Evolutionary conservation across 352 stramenopile genomes (phyloP).

Genomic region (Nothophytophthora sp.): DNA sequence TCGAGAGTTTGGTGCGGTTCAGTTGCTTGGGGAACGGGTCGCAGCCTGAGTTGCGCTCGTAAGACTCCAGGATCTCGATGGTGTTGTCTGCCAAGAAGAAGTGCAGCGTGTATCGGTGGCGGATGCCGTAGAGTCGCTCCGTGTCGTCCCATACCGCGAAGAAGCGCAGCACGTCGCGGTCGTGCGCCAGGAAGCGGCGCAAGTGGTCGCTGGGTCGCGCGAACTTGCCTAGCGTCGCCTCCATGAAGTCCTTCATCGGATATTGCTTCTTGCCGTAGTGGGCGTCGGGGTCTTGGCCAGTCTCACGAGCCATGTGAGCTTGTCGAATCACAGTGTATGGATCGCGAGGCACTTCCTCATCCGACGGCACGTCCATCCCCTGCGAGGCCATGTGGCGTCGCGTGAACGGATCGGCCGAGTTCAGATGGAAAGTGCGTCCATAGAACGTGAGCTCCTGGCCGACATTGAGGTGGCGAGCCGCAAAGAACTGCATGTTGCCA

Average conservation of each 20-base stretch:
- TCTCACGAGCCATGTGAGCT: conserved; percentile 80
- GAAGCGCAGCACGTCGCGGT: conserved; percentile 87
- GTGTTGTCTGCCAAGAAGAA: conserved; percentile 91
- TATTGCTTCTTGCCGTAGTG: conserved; percentile 82
- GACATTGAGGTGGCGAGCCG: conserved; percentile 53
- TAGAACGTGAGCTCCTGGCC: conserved; percentile 78
- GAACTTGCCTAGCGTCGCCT: conserved; percentile 77
- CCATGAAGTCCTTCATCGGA: conserved; percentile 86
- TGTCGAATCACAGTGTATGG: conserved; percentile 78
- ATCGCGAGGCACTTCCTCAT: conserved; percentile 76
- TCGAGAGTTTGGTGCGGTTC: conserved; percentile 59
- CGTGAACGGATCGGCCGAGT: conserved; percentile 78
- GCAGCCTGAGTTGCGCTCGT: conserved; percentile 76
- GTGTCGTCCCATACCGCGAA: conserved; percentile 85
- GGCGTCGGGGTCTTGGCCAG: conserved; percentile 62
- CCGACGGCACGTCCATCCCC: conserved; percentile 39
- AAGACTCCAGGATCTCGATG: conserved; percentile 88
- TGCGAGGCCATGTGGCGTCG: conserved; percentile 55
- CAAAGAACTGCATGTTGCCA: conserved; percentile 50
- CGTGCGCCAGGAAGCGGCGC: conserved; percentile 87
- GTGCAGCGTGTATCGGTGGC: conserved; percentile 79
- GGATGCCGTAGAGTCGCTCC: conserved; percentile 77
- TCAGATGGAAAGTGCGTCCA: conserved; percentile 75
- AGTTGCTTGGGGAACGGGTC: conserved; percentile 83
- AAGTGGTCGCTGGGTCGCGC: conserved; percentile 77